Evolutionary conservation across 164 flowering plant species (phyloP).

Genomic region (Liriodendron chinense): DNA sequence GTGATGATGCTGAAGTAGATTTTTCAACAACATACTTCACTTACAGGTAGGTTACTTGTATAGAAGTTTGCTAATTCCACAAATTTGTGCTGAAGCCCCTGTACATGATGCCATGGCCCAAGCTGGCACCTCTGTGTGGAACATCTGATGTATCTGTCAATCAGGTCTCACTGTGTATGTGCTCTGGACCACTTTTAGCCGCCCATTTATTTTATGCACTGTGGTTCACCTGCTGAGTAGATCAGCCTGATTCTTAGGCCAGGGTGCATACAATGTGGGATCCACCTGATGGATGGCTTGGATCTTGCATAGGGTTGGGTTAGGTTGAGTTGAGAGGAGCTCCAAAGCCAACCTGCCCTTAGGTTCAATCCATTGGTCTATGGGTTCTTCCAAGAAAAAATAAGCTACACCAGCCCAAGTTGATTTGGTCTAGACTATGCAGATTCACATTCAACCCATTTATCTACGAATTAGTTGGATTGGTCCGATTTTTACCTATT

Average conservation of each 20-base stretch:
- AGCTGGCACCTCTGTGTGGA: not conserved
- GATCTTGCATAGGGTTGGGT: not conserved
- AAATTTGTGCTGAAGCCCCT: not conserved
- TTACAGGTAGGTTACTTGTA: constrained; percentile 52
- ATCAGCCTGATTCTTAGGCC: not conserved
- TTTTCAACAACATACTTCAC: constrained; percentile 86
- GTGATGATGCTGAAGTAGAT: constrained; percentile 81
- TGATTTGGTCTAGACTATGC: no score
- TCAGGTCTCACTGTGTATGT: not conserved
- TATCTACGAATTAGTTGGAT: no score
- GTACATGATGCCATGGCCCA: not conserved
- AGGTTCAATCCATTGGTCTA: no score
- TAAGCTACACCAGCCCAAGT: no score
- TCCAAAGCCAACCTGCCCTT: no score
- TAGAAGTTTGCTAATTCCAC: not conserved
- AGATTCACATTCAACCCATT: no score
- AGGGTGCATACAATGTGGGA: not conserved
- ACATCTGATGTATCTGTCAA: not conserved
- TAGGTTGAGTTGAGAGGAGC: no score
- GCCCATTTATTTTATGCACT: not conserved
- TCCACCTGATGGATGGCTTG: not conserved
- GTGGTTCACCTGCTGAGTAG: not conserved
- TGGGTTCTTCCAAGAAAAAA: no score
- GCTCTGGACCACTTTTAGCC: not conserved
- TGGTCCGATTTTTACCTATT: not conserved